Conservation (phyloP, 371 early-diverging fungal species). For the Apophysomyces variabilis region DNA sequence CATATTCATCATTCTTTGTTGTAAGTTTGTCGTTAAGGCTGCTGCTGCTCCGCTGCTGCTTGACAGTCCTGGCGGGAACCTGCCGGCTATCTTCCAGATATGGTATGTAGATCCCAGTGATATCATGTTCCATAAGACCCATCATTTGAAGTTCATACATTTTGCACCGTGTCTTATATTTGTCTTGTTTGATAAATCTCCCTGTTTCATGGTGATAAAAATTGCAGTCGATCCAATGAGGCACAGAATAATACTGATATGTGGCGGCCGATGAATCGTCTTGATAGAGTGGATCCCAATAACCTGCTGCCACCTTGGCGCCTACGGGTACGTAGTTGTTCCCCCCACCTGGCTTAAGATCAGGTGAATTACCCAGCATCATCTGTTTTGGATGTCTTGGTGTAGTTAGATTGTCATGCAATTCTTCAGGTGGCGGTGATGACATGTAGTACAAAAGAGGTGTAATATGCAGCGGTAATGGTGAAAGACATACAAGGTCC, state of each 20-base stretch:
- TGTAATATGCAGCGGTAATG: conserved; percentile 86
- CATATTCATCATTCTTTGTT: conserved; percentile 20
- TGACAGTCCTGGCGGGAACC: conserved; percentile 11
- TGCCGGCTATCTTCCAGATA: conserved; percentile 45
- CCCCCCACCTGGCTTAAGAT: conserved; percentile 19
- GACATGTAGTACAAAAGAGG: conserved; percentile 87
- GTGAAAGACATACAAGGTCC: conserved; percentile 91
- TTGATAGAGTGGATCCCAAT: conserved; percentile 62
- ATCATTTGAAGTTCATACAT: conserved; percentile 88
- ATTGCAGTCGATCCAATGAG: conserved; percentile 93
- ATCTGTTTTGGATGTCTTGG: conserved; percentile 15
- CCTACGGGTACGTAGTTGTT: conserved; percentile 2
- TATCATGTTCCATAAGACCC: conserved; percentile 76
- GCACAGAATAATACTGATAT: conserved; percentile 73
- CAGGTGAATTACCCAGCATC: conserved; percentile 40
- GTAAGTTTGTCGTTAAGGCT: conserved; percentile 41
- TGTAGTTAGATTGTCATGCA: conserved; percentile 18
- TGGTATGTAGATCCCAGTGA: conserved; percentile 63
- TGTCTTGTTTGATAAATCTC: conserved; percentile 53
- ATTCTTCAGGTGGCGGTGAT: conserved; percentile 35
- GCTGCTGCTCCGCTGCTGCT: conserved; percentile 40
- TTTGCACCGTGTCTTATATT: conserved; percentile 73
- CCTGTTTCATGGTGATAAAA: conserved; percentile 76
- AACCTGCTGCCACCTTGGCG: conserved; percentile 37
- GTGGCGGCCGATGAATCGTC: conserved; percentile 45